Evolutionary conservation across 176 grass and related monocot species (phyloP).

Genomic region (Juncus inflexus): DNA sequence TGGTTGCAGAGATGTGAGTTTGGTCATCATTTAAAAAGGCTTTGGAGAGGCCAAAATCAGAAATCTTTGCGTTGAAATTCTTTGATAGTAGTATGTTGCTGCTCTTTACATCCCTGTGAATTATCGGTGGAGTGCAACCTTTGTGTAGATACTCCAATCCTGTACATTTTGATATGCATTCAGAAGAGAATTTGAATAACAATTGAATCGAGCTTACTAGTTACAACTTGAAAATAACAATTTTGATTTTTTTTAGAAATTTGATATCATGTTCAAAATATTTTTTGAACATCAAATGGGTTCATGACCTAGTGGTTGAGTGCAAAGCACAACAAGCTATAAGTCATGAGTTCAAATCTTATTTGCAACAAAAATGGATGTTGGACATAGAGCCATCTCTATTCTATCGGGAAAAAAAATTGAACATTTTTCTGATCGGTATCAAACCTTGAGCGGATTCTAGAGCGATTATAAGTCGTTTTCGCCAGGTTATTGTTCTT

Average conservation of each 20-base stretch:
- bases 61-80: slow-evolving; percentile 21
- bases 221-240: too few species aligned
- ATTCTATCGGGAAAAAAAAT: not conserved
- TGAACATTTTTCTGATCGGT: not conserved
- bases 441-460: slow-evolving; percentile 20
- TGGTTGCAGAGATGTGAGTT: slow-evolving; percentile 22
- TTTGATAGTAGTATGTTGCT: slow-evolving; percentile 24
- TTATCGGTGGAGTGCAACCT: slow-evolving; percentile 25
- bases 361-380: too few species aligned
- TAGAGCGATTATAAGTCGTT: slow-evolving; percentile 17
- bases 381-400: too few species aligned
- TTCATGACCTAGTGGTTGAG: too few species aligned
- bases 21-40: slow-evolving; percentile 10
- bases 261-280: too few species aligned
- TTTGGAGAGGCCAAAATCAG: slow-evolving; percentile 30
- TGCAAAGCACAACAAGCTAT: too few species aligned
- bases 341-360: slow-evolving; percentile 14
- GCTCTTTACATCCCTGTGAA: slow-evolving; percentile 34
- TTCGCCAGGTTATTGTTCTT: not conserved
- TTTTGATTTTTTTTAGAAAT: too few species aligned
- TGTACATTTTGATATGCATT: slow-evolving; percentile 3
- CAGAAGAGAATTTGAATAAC: not conserved
- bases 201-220: too few species aligned
- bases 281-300: too few species aligned
- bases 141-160: slow-evolving; percentile 35